Conservation (phyloP, 305 asterid species). For the Plantago coronopus region DNA sequence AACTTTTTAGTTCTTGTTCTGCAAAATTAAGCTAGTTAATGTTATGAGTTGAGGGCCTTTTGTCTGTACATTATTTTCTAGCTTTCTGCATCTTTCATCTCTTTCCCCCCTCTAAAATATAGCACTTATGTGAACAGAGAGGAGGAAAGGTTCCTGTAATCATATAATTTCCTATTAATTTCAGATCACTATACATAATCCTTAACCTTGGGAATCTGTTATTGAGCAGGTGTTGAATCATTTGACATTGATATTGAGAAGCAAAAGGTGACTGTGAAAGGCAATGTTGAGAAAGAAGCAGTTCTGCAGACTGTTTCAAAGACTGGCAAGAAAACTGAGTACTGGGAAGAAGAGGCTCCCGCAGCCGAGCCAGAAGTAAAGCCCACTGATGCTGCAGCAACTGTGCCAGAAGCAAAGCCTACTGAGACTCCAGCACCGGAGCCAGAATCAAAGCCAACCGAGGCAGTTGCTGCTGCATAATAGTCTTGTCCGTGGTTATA, state of each 20-base stretch:
- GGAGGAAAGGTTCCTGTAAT: too few species aligned
- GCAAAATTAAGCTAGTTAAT: too few species aligned
- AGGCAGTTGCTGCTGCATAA: slow-evolving; percentile 15
- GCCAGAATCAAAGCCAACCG: slow-evolving; percentile 28
- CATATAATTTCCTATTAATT: too few species aligned
- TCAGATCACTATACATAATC: too few species aligned
- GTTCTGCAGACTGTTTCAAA: slow-evolving; percentile 70
- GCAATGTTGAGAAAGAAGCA: slow-evolving; percentile 62
- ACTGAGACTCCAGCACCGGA: slow-evolving; percentile 29
- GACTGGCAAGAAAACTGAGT: slow-evolving; percentile 73
- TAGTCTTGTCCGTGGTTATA: background rate
- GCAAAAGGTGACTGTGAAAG: slow-evolving; percentile 85
- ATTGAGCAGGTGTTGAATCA: slow-evolving; percentile 63
- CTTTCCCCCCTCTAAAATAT: too few species aligned
- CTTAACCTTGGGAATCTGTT: background rate
- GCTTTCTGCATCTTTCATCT: too few species aligned
- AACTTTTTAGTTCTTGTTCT: too few species aligned
- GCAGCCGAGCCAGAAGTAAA: slow-evolving; percentile 37
- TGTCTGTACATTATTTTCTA: too few species aligned
- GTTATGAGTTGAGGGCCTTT: too few species aligned
- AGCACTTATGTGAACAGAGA: too few species aligned
- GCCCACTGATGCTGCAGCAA: slow-evolving; percentile 12
- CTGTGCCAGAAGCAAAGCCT: slow-evolving; percentile 35
- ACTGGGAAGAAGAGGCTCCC: slow-evolving; percentile 58
- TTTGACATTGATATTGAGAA: slow-evolving; percentile 64